Conservation (phyloP, 1,284 basidiomycete species). For the Papiliotrema flavescens region DNA sequence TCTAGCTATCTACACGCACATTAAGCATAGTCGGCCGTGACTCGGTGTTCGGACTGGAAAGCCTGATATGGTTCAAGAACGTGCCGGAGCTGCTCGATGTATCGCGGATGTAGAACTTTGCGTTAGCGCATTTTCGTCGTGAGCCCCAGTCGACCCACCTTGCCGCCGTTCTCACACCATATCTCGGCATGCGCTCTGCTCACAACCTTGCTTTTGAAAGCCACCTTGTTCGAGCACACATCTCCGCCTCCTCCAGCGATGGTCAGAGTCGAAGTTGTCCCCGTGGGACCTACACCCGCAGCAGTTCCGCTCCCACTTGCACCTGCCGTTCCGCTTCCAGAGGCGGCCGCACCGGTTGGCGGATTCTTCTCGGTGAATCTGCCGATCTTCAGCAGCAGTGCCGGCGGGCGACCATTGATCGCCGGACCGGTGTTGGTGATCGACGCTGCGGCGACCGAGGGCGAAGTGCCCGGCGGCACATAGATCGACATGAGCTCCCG, state of each 20-base stretch:
- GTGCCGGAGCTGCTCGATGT: conserved; percentile 89
- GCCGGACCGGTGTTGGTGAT: conserved; percentile 20
- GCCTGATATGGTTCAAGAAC: conserved; percentile 90
- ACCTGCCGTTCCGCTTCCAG: conserved; percentile 3
- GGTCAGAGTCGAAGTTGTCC: conserved; percentile 3
- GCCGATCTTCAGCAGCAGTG: conserved; percentile 72
- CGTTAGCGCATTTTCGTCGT: neutral
- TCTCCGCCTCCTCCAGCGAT: conserved; percentile 53
- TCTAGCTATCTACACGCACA: conserved; percentile 24
- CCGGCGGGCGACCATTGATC: conserved; percentile 51
- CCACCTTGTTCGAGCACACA: conserved; percentile 73
- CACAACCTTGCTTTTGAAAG: conserved; percentile 96
- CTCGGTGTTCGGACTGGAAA: conserved; percentile 79
- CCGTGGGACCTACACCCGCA: too few relatives aligned
- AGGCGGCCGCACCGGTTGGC: conserved; percentile 7
- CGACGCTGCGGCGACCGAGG: conserved; percentile 28
- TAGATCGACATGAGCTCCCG: conserved; percentile 60
- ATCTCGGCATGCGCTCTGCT: conserved; percentile 91
- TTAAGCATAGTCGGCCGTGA: conserved; percentile 74
- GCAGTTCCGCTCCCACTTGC: neutral
- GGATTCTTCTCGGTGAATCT: conserved; percentile 71
- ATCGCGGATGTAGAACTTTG: conserved; percentile 82
- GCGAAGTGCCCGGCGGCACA: conserved; percentile 49
- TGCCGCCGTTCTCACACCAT: conserved; percentile 64
- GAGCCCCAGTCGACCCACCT: conserved; percentile 40